phyloP scores from a whole-genome alignment of 305 asterid species.

The Nicotiana rustica region DNA sequence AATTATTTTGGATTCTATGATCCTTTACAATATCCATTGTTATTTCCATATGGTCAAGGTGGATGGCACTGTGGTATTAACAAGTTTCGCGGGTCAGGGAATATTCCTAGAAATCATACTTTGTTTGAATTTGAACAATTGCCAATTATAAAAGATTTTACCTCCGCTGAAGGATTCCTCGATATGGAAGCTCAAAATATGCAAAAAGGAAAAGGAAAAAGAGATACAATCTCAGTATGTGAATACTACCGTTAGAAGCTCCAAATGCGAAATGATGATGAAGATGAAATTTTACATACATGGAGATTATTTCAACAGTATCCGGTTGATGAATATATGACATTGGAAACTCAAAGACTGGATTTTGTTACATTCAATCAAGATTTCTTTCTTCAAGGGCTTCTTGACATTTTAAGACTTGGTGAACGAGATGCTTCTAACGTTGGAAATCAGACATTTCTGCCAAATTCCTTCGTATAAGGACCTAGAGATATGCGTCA shows the following conservation, averaged over 20 bases:
- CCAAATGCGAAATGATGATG: neutral
- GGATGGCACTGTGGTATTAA: conserved; percentile 29
- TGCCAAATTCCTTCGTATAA: too few species aligned
- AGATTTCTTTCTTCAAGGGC: too few species aligned
- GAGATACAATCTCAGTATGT: neutral
- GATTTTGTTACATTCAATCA: too few species aligned
- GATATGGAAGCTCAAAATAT: neutral
- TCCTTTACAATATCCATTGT: conserved; percentile 33
- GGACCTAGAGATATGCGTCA: too few species aligned
- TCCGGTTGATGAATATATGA: too few species aligned
- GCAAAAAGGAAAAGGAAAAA: neutral
- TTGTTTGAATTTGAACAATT: neutral
- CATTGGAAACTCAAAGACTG: too few species aligned
- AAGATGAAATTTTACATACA: neutral
- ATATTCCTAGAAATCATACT: neutral
- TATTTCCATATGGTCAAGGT: conserved; percentile 1
- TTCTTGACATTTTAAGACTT: too few species aligned
- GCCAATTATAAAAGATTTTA: neutral
- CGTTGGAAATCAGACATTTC: too few species aligned
- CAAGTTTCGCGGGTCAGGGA: neutral
- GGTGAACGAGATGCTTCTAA: too few species aligned
- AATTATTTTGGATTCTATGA: conserved; percentile 35
- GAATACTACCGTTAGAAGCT: neutral
- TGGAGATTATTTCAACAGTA: neutral
- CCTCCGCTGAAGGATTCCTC: neutral